Base-by-base conservation (phyloP, 768 basidiomycete species). In the Tylopilus rubrobrunneus region DNA sequence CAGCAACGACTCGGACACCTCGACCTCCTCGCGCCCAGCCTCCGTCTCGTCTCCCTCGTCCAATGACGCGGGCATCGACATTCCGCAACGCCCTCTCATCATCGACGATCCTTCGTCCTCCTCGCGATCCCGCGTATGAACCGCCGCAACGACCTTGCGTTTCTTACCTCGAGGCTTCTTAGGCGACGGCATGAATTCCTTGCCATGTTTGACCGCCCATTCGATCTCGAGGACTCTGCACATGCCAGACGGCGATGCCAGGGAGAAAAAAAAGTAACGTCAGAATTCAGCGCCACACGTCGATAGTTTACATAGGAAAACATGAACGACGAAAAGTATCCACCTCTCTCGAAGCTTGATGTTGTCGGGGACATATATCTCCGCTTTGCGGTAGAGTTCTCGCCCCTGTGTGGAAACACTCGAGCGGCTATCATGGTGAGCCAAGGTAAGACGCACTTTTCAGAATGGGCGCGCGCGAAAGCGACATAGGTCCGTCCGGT, bases 301-400 rank as follows among this genome's bases (percentile, higher is more conserved):
- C 50, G 77, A 79, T 67, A 80, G 61, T 71, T 77, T 77, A 76
- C 78, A 78, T 67, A 84, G 72, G 66, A 84, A 85, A 67, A 85
- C 78, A 69, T 83, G 74, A 67, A 84, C 70, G 70, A 86, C 71
- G 70, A 84, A 86, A 76, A 82, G 78, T 77, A 84, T 84, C 80
- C 79, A 92, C 91, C 91, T 87, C 78, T 89, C 88, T 80, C 85
- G 83, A 46, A 93, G 78, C 68, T 89, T 92, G 71, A 82, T 69
- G 64, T 93, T 92, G 53, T 90, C 86, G n/a, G 91, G 90, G 45
- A 91, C 88, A 59, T 91, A 92, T 6, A 78, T 77, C 67, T 86
- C 85, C 19, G 89, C 90, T 62, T 88, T 87, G 64, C 84, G 83
- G 66, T 92, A 93, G 15, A 92, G 78, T 51, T 89, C 86, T 91